Conservation (phyloP, 2,329 filamentous ascomycete species). For the Lachnellula occidentalis region DNA sequence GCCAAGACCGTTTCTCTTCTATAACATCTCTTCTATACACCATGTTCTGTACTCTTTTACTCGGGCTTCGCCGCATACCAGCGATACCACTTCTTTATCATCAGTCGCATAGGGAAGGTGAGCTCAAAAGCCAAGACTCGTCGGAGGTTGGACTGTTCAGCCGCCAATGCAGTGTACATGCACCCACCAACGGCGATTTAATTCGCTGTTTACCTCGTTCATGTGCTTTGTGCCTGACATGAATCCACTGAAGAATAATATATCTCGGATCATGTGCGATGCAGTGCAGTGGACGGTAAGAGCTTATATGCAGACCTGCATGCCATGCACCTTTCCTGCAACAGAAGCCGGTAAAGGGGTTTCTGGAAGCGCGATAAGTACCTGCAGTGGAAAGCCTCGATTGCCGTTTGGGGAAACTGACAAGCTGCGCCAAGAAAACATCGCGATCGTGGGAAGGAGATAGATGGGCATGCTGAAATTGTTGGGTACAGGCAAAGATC, state of each 20-base stretch:
- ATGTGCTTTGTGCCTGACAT: too few relatives aligned
- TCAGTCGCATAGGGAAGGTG: background rate
- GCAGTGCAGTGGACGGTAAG: background rate
- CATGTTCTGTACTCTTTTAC: too few relatives aligned
- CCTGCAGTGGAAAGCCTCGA: background rate
- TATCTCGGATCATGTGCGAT: too few relatives aligned
- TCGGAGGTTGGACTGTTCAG: too few relatives aligned
- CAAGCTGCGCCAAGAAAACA: constrained; percentile 1
- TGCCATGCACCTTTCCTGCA: background rate
- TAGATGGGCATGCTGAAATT: background rate
- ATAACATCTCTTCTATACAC: background rate
- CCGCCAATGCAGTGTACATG: too few relatives aligned
- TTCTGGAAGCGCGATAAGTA: background rate
- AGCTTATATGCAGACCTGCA: too few relatives aligned
- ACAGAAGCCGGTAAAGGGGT: background rate
- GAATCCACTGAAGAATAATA: too few relatives aligned
- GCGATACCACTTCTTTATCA: background rate
- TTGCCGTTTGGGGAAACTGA: constrained; percentile 7
- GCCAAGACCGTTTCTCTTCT: background rate
- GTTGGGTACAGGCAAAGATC: constrained; percentile 5
- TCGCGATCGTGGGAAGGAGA: background rate
- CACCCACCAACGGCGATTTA: too few relatives aligned
- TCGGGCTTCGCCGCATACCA: background rate
- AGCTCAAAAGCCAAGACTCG: background rate
- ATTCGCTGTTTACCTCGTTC: too few relatives aligned